Base-by-base conservation (phyloP, 2,329 filamentous ascomycete genomes). In the Trichoderma arundinaceum region DNA sequence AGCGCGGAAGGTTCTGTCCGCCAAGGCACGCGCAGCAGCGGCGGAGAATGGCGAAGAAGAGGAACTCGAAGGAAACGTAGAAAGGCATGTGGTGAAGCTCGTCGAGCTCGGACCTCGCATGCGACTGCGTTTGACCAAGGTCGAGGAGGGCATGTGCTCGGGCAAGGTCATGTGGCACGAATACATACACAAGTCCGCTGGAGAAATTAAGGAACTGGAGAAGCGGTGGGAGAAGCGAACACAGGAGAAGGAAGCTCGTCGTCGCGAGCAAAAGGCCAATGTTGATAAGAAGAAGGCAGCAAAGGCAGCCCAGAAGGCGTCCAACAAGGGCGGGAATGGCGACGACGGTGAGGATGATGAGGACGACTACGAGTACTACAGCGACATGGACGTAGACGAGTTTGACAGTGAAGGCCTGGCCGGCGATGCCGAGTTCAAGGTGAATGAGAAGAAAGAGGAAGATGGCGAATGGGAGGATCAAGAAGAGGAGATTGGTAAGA, bases 121-220 rank as follows among this genome's bases (percentile, higher is more conserved):
- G 90, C 90, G 87, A 67, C 81, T 99, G 46, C 88, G 94, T 38
- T 82, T 99, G 79, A 94, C 92, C 64, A 99, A 99, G 81, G 94
- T 99, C 4, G 95, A 99, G 75, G 95, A 99, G 72, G 95, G 94
- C 1, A 79, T 98, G 7, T 97, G 93, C 73, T 85, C 86, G 32
- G 95, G 95, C 57, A 95, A 92, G 76, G 86, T 97, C 65, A 92
- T 99, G 91, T 99, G 95, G 95, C 95, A 99, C 77, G 93, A 97
- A 75, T 96, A 92, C 75, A 88, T 98, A 61, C 87, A 90, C 75
- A 99, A 99, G 84, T 88, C 87, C 7, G 88, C 88, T 71, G 85
- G 87, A 17, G 94, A 99, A 77, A 81, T 92, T 65, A 86, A 89
- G 74, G 87, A 90, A 69, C 79, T 97, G 71, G 94, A 98, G 71